These are phyloP conservation scores for Racocetra persica DNA, from an alignment of 371 early-diverging fungal genomes.

Conservation along the genomic window DNA sequence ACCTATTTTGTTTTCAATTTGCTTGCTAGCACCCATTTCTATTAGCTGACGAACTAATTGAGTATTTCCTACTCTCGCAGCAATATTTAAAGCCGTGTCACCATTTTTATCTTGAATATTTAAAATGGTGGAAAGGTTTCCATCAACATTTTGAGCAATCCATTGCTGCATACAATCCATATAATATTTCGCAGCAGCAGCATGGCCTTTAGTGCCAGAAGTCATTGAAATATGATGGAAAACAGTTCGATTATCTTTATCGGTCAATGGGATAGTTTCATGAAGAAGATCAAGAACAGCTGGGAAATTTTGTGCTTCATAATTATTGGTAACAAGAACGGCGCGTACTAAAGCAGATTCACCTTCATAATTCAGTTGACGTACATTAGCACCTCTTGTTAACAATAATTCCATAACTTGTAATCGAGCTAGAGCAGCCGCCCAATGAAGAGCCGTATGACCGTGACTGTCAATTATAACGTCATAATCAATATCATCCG, in stretches of 20 bases:
- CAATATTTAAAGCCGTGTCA: constrained; percentile 91
- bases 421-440: constrained; percentile 88
- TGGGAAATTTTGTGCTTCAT: constrained; percentile 83
- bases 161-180: constrained; percentile 83
- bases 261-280: constrained; percentile 78
- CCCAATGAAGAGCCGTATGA: constrained; percentile 96
- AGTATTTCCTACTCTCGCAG: constrained; percentile 76
- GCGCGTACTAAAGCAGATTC: constrained; percentile 92
- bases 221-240: constrained; percentile 92
- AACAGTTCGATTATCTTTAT: constrained; percentile 85
- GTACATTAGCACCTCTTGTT: constrained; percentile 76
- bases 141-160: constrained; percentile 58
- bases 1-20: constrained; percentile 78
- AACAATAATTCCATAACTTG: constrained; percentile 78
- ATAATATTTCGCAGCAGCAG: constrained; percentile 84
- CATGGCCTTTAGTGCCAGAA: constrained; percentile 76
- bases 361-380: constrained; percentile 79
- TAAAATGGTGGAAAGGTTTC: constrained; percentile 68
- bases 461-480: constrained; percentile 93
- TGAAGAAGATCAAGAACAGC: constrained; percentile 77
- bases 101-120: constrained; percentile 89
- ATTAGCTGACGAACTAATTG: constrained; percentile 73
- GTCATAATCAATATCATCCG: constrained; percentile 78
- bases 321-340: constrained; percentile 88
- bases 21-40: constrained; percentile 78